A percentile compares a stretch with the other conserved stretches of the same genome.
Conservation (phyloP, 257 asterid genomes). For the Fraxinus excelsior region DNA sequence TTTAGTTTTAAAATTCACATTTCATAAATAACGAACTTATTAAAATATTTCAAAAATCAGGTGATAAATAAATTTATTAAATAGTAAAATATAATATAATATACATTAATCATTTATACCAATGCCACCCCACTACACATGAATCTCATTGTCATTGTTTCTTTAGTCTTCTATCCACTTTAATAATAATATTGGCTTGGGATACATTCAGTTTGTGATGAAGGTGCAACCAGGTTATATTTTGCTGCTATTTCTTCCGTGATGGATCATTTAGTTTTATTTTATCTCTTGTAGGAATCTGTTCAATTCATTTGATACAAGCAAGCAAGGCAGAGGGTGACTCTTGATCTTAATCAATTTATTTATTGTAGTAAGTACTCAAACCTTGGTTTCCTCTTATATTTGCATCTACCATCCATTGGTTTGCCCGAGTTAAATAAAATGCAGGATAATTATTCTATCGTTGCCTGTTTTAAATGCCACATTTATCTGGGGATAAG, state of each 20-base stretch:
- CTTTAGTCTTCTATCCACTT: not conserved
- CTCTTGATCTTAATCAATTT: slow-evolving; percentile 84
- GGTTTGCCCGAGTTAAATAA: not conserved
- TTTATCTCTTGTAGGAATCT: slow-evolving; percentile 52
- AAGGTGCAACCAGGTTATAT: not conserved
- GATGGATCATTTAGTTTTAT: slow-evolving; percentile 1
- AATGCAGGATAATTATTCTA: not conserved
- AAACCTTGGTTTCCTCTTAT: not conserved
- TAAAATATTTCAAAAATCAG: too few species aligned
- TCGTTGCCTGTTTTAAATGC: not conserved
- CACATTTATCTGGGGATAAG: not conserved
- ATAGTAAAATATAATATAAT: too few species aligned
- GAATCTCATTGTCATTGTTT: slow-evolving; percentile 6
- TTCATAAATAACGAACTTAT: too few species aligned
- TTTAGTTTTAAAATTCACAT: too few species aligned
- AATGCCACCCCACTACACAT: too few species aligned
- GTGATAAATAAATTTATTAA: too few species aligned
- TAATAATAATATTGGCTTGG: not conserved
- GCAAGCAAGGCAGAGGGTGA: slow-evolving; percentile 81
- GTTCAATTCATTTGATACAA: slow-evolving; percentile 72
- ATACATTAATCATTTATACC: too few species aligned
- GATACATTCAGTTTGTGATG: slow-evolving; percentile 1
- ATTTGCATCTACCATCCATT: not conserved
- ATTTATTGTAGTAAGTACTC: slow-evolving; percentile 72
- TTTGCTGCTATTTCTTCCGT: slow-evolving; percentile 6